These are phyloP conservation scores for Carpinus viminea DNA, from an alignment of 306 rosid species.

Conservation along the genomic window DNA sequence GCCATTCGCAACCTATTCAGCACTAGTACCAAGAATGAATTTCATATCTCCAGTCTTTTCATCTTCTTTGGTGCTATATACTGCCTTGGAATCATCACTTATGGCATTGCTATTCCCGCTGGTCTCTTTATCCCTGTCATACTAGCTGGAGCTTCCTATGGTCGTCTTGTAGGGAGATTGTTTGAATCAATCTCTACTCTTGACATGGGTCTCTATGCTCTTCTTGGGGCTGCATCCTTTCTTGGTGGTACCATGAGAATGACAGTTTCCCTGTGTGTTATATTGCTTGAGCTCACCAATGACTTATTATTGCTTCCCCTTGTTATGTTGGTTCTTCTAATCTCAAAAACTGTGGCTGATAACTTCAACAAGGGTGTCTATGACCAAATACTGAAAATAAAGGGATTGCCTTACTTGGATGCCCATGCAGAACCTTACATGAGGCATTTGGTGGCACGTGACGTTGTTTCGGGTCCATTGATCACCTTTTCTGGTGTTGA, in stretches of 20 bases:
- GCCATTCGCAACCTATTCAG: slow-evolving; percentile 87
- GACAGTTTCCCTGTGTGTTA: slow-evolving; percentile 90
- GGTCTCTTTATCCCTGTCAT: slow-evolving; percentile 98
- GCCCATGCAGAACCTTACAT: slow-evolving; percentile 91
- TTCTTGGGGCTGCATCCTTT: slow-evolving; percentile 90
- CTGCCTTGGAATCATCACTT: slow-evolving; percentile 76
- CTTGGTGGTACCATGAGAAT: slow-evolving; percentile 99
- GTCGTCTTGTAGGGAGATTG: slow-evolving; percentile 73
- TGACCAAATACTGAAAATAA: slow-evolving; percentile 73
- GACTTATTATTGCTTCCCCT: slow-evolving; percentile 87
- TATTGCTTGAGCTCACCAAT: slow-evolving; percentile 93
- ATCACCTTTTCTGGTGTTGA: slow-evolving; percentile 69
- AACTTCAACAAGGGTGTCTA: slow-evolving; percentile 83
- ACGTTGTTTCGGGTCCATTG: slow-evolving; percentile 82
- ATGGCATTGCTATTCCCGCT: slow-evolving; percentile 91
- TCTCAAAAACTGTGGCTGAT: slow-evolving; percentile 84
- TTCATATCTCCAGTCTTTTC: slow-evolving; percentile 62
- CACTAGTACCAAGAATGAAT: slow-evolving; percentile 54
- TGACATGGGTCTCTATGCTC: slow-evolving; percentile 74
- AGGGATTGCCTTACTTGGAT: slow-evolving; percentile 87
- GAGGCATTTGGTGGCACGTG: slow-evolving; percentile 65
- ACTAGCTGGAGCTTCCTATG: slow-evolving; percentile 89
- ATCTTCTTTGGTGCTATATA: slow-evolving; percentile 62
- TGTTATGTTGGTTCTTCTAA: slow-evolving; percentile 71
- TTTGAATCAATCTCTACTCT: slow-evolving; percentile 53